Conservation (phyloP, 2,329 filamentous ascomycete genomes). For the Raffaelea ambrosiae region DNA sequence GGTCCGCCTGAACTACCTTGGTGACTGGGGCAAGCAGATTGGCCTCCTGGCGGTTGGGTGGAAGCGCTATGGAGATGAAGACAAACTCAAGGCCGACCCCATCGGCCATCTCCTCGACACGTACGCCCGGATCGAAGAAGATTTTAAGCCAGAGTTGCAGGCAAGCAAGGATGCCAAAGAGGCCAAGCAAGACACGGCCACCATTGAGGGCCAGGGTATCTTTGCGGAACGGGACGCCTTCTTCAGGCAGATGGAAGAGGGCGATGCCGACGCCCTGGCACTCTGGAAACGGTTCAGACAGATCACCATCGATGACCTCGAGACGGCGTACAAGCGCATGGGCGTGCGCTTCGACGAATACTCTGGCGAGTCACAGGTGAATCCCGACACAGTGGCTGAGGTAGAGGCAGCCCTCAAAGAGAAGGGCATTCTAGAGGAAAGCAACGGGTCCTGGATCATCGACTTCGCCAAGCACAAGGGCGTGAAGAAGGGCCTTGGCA, state of each 20-base stretch:
- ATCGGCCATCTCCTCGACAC: slow-evolving; percentile 66
- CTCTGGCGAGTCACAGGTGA: slow-evolving; percentile 57
- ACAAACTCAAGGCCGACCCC: slow-evolving; percentile 47
- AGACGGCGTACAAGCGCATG: slow-evolving; percentile 48
- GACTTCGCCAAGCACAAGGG: slow-evolving; percentile 60
- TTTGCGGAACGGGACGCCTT: slow-evolving; percentile 50
- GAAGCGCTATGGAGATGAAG: slow-evolving; percentile 59
- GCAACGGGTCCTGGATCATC: slow-evolving; percentile 58
- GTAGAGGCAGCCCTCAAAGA: slow-evolving; percentile 52
- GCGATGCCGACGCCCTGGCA: slow-evolving; percentile 44
- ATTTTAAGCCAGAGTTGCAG: slow-evolving; percentile 55
- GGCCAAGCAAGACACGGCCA: slow-evolving; percentile 32
- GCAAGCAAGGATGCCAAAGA: slow-evolving; percentile 42
- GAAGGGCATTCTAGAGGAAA: slow-evolving; percentile 52
- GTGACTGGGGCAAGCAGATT: slow-evolving; percentile 71
- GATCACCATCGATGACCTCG: slow-evolving; percentile 50
- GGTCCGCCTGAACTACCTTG: slow-evolving; percentile 64
- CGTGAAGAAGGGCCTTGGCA: slow-evolving; percentile 51
- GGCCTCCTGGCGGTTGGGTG: slow-evolving; percentile 61
- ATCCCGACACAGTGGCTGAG: slow-evolving; percentile 41
- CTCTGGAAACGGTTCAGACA: slow-evolving; percentile 52
- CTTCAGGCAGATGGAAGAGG: slow-evolving; percentile 54
- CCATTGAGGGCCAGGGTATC: slow-evolving; percentile 33
- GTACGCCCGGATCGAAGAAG: slow-evolving; percentile 59
- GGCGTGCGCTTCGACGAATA: slow-evolving; percentile 56